Conservation (phyloP, 2,329 filamentous ascomycete species). For the Microdochium nivale region DNA sequence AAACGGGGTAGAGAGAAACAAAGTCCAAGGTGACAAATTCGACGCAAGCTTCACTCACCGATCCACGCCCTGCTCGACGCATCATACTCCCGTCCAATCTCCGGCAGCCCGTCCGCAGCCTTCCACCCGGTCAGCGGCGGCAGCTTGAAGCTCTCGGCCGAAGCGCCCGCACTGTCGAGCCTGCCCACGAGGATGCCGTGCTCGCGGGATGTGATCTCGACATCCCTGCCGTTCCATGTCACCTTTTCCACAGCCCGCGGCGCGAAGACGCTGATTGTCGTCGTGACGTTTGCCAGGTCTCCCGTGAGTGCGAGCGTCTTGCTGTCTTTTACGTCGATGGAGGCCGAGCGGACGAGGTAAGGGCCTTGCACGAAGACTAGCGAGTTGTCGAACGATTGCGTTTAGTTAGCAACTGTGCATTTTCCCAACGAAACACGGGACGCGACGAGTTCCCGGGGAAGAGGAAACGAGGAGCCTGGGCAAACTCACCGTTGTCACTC, state of each 20-base stretch:
- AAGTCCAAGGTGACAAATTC: too few relatives aligned
- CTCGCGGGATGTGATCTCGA: constrained; percentile 14
- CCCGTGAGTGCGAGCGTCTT: constrained; percentile 50
- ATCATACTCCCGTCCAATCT: constrained; percentile 32
- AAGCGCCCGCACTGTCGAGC: constrained; percentile 16
- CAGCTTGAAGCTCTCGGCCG: constrained; percentile 21
- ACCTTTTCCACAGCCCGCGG: constrained; percentile 43
- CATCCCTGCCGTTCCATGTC: constrained; percentile 40
- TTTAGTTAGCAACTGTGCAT: too few relatives aligned
- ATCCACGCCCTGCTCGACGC: constrained; percentile 33
- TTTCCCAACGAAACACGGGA: too few relatives aligned
- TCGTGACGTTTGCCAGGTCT: constrained; percentile 56
- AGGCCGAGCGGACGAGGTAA: constrained; percentile 55
- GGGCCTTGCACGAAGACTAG: constrained; percentile 51
- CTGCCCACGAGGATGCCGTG: constrained; percentile 18
- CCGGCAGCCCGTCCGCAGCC: constrained; percentile 37
- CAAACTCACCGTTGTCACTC: constrained; percentile 31
- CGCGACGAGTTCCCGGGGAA: neutral
- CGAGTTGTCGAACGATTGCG: constrained; percentile 23
- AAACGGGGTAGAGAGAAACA: too few relatives aligned
- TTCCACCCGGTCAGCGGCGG: constrained; percentile 36
- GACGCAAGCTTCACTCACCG: too few relatives aligned
- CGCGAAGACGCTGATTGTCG: constrained; percentile 64
- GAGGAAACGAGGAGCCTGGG: neutral
- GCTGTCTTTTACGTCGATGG: constrained; percentile 41